phyloP scores from a whole-genome alignment of 805 yeast species.

The Dipodascopsis tothii region DNA sequence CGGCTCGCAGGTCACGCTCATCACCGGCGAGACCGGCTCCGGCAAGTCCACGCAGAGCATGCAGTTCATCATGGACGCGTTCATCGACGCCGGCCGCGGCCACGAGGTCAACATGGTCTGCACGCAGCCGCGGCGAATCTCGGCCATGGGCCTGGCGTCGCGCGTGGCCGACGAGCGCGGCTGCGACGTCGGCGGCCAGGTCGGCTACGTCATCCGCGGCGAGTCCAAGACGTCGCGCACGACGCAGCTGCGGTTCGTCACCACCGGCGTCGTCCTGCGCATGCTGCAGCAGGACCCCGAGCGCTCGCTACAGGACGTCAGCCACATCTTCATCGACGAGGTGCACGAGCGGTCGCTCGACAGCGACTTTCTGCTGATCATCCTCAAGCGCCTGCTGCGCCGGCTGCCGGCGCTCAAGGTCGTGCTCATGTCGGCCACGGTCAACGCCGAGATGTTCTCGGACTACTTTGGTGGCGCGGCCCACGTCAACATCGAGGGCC shows the following conservation, averaged over 20 bases:
- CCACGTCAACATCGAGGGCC: constrained; percentile 79
- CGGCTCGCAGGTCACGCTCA: constrained; percentile 55
- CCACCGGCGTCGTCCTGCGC: constrained; percentile 85
- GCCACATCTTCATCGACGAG: constrained; percentile 80
- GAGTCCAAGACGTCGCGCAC: constrained; percentile 56
- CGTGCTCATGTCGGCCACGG: constrained; percentile 90
- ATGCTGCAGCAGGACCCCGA: constrained; percentile 57
- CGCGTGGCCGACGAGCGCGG: constrained; percentile 81
- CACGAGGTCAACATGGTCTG: constrained; percentile 58
- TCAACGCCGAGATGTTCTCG: constrained; percentile 59
- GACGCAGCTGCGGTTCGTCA: constrained; percentile 79
- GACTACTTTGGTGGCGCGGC: constrained; percentile 56
- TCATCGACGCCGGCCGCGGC: constrained; percentile 38
- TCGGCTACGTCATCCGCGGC: constrained; percentile 87
- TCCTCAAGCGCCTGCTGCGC: constrained; percentile 55
- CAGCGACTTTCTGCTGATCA: constrained; percentile 72
- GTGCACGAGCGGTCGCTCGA: constrained; percentile 96
- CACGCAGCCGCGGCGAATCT: constrained; percentile 93
- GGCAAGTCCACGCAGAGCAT: constrained; percentile 94
- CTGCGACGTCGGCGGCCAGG: constrained; percentile 58
- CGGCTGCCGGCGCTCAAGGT: constrained; percentile 36
- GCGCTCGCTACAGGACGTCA: constrained; percentile 37
- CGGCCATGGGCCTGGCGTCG: constrained; percentile 90
- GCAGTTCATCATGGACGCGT: constrained; percentile 73
- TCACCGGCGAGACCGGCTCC: constrained; percentile 97